These are phyloP conservation scores for Aspergillus latus DNA, from an alignment of 2,329 filamentous ascomycete genomes.

Conservation along the genomic window DNA sequence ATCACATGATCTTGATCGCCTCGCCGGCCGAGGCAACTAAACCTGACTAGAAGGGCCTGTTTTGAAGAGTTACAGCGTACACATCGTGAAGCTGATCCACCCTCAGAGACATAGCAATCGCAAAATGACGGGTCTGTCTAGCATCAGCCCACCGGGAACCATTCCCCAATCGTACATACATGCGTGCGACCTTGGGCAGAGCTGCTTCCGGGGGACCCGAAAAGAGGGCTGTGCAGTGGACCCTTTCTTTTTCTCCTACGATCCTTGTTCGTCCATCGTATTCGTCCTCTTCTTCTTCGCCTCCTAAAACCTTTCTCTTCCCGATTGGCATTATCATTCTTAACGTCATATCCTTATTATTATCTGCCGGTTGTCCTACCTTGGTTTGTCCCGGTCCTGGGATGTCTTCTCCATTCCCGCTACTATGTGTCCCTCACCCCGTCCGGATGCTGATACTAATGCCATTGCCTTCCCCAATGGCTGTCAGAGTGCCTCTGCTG, in stretches of 20 bases:
- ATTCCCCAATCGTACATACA: not conserved
- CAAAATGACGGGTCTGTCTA: not conserved
- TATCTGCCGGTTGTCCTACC: not conserved
- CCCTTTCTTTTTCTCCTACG: constrained; percentile 10
- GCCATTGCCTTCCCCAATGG: not conserved
- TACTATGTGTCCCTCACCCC: constrained; percentile 6
- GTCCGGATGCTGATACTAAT: not conserved
- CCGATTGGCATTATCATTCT: not conserved
- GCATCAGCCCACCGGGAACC: not conserved
- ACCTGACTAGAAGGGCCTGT: not conserved
- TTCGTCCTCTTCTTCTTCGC: constrained; percentile 16
- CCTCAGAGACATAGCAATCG: constrained; percentile 14
- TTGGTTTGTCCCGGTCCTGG: not conserved
- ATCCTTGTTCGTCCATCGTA: constrained; percentile 4
- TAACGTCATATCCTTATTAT: not conserved
- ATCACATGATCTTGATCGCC: constrained; percentile 4
- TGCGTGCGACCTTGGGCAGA: not conserved
- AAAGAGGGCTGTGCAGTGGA: constrained; percentile 25
- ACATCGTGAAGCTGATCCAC: not conserved
- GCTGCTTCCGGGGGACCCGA: constrained; percentile 7
- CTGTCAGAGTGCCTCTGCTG: not conserved
- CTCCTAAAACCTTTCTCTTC: constrained; percentile 17
- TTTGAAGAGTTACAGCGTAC: not conserved
- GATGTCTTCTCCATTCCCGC: not conserved
- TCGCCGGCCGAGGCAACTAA: not conserved